A percentile compares a stretch with the other conserved stretches of the same genome.
Evolutionary conservation across 2,329 filamentous ascomycete genomes (phyloP).

Genomic region (Rhinocladiella similis): DNA sequence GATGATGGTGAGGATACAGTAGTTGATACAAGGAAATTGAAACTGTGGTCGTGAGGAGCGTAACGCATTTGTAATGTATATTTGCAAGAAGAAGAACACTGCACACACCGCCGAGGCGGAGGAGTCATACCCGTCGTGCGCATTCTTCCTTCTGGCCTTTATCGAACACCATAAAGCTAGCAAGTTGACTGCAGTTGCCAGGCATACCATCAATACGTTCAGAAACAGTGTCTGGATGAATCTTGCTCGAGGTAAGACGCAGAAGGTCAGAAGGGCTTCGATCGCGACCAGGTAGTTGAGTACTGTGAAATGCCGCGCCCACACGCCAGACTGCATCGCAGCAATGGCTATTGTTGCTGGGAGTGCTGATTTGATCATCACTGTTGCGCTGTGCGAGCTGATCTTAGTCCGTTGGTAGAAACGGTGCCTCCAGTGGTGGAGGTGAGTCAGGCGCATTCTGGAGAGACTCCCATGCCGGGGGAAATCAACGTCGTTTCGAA

Average conservation of each 20-base stretch:
- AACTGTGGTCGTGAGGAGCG: constrained; percentile 64
- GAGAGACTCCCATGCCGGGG: no score
- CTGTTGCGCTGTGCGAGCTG: no score
- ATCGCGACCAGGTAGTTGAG: constrained; percentile 64
- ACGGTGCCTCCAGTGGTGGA: no score
- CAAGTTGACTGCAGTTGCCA: constrained; percentile 60
- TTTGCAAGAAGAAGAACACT: constrained; percentile 69
- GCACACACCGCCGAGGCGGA: constrained; percentile 69
- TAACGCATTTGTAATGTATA: constrained; percentile 65
- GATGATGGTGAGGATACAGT: no score
- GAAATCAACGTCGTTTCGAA: no score
- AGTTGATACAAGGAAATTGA: no score
- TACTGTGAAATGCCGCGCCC: no score
- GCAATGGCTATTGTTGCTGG: no score
- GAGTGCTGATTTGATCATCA: no score
- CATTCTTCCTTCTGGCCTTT: constrained; percentile 63
- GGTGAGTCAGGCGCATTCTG: no score
- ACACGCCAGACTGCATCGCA: no score
- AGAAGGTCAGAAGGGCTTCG: constrained; percentile 62
- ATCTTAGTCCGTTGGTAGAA: no score
- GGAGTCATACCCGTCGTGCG: constrained; percentile 59
- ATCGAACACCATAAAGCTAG: constrained; percentile 65
- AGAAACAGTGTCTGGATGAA: constrained; percentile 69
- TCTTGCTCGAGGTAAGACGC: constrained; percentile 69
- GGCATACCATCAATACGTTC: constrained; percentile 45